These are phyloP conservation scores for Diplodia sapinea DNA, from an alignment of 2,329 filamentous ascomycete species.

Conservation along the genomic window DNA sequence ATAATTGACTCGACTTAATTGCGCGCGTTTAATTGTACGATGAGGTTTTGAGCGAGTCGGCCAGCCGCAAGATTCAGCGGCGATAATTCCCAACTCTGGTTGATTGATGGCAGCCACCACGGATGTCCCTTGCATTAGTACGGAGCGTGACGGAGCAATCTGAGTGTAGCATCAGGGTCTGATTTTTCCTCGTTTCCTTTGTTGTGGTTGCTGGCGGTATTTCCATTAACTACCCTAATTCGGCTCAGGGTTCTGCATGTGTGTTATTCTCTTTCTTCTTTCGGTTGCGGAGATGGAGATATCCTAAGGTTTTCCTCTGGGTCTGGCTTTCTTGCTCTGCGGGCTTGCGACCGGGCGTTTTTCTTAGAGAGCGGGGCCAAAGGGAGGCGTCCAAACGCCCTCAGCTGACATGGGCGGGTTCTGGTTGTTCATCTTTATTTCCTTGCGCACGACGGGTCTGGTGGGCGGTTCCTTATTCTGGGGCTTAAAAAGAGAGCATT, in stretches of 20 bases:
- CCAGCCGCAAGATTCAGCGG: conserved; percentile 19
- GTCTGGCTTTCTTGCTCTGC: conserved; percentile 29
- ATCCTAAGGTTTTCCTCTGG: conserved; percentile 31
- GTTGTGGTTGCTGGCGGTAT: conserved; percentile 36
- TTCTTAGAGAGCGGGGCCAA: conserved; percentile 31
- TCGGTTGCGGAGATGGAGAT: conserved; percentile 30
- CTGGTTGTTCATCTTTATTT: conserved; percentile 22
- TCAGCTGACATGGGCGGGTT: conserved; percentile 25
- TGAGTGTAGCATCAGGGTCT: conserved; percentile 32
- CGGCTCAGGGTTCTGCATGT: conserved; percentile 32
- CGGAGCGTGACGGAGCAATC: conserved; percentile 31
- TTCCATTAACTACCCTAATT: conserved; percentile 31
- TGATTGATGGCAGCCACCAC: conserved; percentile 8
- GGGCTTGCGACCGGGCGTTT: conserved; percentile 31
- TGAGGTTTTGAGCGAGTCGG: conserved; percentile 21
- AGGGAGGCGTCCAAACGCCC: conserved; percentile 29
- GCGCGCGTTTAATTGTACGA: conserved; percentile 36
- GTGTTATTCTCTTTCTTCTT: conserved; percentile 35
- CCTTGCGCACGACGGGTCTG: conserved; percentile 25
- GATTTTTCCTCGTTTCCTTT: conserved; percentile 38
- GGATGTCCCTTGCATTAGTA: conserved; percentile 31
- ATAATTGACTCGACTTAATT: conserved; percentile 38
- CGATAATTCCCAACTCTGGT: conserved; percentile 27
- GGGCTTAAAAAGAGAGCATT: conserved; percentile 30
- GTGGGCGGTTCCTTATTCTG: conserved; percentile 20